phyloP scores from a whole-genome alignment of 2,329 filamentous ascomycete genomes.

The Chaetomiaceae sp. region DNA sequence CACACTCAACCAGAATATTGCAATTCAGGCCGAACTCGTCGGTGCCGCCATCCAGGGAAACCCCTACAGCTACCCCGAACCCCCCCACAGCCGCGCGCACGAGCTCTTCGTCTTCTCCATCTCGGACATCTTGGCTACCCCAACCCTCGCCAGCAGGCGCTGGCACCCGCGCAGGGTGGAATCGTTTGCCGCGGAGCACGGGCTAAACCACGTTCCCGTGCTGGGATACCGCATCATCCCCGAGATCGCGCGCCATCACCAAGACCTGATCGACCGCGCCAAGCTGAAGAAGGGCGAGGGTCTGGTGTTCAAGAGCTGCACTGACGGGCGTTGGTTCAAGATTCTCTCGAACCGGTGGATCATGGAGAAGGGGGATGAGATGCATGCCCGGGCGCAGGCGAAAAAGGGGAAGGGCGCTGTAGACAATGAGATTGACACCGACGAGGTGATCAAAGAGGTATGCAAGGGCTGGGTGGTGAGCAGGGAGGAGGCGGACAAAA shows the following conservation, averaged over 20 bases:
- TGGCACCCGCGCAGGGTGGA: conserved; percentile 30
- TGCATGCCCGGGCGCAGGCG: background rate
- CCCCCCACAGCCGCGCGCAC: conserved; percentile 12
- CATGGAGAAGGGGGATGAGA: conserved; percentile 17
- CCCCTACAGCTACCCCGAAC: conserved; percentile 26
- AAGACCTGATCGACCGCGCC: conserved; percentile 25
- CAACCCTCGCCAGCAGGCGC: conserved; percentile 26
- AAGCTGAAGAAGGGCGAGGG: conserved; percentile 25
- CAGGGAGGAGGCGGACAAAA: background rate
- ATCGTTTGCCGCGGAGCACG: conserved; percentile 26
- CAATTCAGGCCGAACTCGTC: conserved; percentile 34
- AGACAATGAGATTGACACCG: too few species aligned
- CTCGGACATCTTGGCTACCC: conserved; percentile 34
- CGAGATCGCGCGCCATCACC: conserved; percentile 20
- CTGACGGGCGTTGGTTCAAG: conserved; percentile 29
- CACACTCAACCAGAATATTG: conserved; percentile 23
- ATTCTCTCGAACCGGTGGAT: conserved; percentile 26
- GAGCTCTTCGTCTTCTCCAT: conserved; percentile 35
- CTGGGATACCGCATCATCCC: conserved; percentile 26
- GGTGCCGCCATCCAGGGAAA: conserved; percentile 29
- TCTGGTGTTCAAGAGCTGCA: conserved; percentile 29
- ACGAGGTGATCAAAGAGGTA: background rate
- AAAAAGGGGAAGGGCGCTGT: background rate
- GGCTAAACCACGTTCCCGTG: conserved; percentile 33
- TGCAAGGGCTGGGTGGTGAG: background rate